Evolutionary conservation across 371 early-diverging fungal species (phyloP).

Genomic region (Capillidium rhysosporum): DNA sequence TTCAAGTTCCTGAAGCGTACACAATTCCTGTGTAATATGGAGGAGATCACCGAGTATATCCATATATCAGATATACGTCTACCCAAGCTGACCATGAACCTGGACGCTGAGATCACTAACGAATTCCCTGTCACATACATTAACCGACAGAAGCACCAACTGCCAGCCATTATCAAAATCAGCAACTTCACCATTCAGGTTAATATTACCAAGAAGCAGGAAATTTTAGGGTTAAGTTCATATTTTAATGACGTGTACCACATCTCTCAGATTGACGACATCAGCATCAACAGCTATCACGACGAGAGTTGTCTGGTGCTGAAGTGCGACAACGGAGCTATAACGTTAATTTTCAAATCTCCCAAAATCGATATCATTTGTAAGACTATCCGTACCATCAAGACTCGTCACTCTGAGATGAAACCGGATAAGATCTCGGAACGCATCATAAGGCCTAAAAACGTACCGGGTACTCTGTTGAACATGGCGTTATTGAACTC

Average conservation of each 20-base stretch:
- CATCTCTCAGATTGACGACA: constrained; percentile 67
- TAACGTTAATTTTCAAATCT: constrained; percentile 45
- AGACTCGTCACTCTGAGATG: constrained; percentile 41
- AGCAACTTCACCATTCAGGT: constrained; percentile 64
- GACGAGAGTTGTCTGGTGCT: constrained; percentile 58
- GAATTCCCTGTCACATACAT: constrained; percentile 43
- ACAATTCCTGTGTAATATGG: constrained; percentile 37
- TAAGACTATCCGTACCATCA: constrained; percentile 44
- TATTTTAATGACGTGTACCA: constrained; percentile 72
- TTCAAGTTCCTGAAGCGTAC: constrained; percentile 34
- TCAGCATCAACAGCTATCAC: constrained; percentile 27
- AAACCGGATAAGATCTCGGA: constrained; percentile 40
- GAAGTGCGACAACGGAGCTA: constrained; percentile 45
- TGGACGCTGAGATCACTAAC: constrained; percentile 43
- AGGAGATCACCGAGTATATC: constrained; percentile 51
- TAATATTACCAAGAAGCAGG: constrained; percentile 38
- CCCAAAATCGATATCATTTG: constrained; percentile 58
- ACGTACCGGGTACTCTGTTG: constrained; percentile 78
- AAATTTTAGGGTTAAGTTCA: constrained; percentile 43
- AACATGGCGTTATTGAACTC: constrained; percentile 81
- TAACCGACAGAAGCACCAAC: constrained; percentile 30
- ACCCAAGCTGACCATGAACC: constrained; percentile 49
- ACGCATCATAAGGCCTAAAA: constrained; percentile 62
- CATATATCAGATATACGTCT: constrained; percentile 42
- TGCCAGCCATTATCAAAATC: constrained; percentile 67